Evolutionary conservation across 1,284 basidiomycete species (phyloP), one percentile per base, ranked within the genome.

Genomic region (Inonotus hispidus): DNA sequence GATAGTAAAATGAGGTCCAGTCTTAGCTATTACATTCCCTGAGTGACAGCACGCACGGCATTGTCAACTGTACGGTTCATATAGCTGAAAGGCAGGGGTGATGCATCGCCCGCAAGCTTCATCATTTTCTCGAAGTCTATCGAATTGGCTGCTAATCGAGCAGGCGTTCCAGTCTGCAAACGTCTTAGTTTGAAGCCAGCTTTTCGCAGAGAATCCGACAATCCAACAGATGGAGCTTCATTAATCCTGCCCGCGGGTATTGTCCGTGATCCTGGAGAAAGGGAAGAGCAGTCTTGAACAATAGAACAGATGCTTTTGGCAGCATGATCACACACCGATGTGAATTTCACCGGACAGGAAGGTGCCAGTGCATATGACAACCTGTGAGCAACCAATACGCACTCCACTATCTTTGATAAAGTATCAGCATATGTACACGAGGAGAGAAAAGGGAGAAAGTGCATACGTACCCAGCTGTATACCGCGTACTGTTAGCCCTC

Each of bases 311-410:
- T 32, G 41, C 19, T 2, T 25, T 39, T 35, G 23, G 47, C 23
- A 55, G 37, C 38, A 45, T 1, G n/a, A 32, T 7, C 19, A 65
- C 71, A 23, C 64, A 86, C 92, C 93, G 43, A 95, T 88, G 68
- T 95, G 92, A 56, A 95, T 93, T 72, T 93, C 88, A 14, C 91
- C 93, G 1, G 88, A 87, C 14, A 96, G 79, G 70, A 96, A 96
- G 0, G 93, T 96, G 11, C 93, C 93, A 0, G 93, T 95, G 66
- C 92, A 93, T 21, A 95, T 82, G 29, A 95, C 88, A 4, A 94
- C 87, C 66, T 90, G 84, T 1, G 87, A 86, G 67, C 92, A 95
- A 7, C 75, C 74, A 38, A 95, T 84, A 8, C 84, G 68, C 54
- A 93, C 87, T n/a, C 92, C 91, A 0, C 81, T 79, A 37, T 91